Evolutionary conservation across 306 rosid genomes (phyloP).

Genomic region (Cicer cuneatum): DNA sequence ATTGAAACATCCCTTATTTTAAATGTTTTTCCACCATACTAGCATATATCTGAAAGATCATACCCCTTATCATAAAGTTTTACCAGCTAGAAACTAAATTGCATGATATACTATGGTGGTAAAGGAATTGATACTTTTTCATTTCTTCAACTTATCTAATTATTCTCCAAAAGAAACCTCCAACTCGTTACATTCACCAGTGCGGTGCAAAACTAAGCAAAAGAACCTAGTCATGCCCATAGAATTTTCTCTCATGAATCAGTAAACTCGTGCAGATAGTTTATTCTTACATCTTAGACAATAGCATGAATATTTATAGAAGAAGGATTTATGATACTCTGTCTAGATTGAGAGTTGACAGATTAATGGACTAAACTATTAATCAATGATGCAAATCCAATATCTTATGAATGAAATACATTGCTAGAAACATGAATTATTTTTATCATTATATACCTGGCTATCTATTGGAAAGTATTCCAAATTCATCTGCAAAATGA

Average conservation of each 20-base stretch:
- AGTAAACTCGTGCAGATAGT: slow-evolving; percentile 1
- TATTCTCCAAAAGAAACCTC: background rate
- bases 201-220: background rate
- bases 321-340: background rate
- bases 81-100: slow-evolving; percentile 1
- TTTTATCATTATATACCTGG: slow-evolving; percentile 64
- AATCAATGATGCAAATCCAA: slow-evolving; percentile 6
- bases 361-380: background rate
- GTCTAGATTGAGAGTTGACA: slow-evolving; percentile 29
- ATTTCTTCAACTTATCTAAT: background rate
- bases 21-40: background rate
- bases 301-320: slow-evolving; percentile 5
- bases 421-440: slow-evolving; percentile 28
- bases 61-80: background rate
- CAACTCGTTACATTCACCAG: background rate
- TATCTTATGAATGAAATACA: slow-evolving; percentile 21
- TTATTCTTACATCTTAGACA: slow-evolving; percentile 3
- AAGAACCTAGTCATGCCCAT: background rate
- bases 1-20: background rate
- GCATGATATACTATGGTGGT: background rate
- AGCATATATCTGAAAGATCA: background rate
- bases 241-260: slow-evolving; percentile 14
- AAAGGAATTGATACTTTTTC: background rate
- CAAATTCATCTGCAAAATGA: slow-evolving; percentile 79
- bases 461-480: slow-evolving; percentile 89